These are phyloP conservation scores for Magnolia changhungtana DNA, from an alignment of 164 flowering plant species.

Conservation along the genomic window DNA sequence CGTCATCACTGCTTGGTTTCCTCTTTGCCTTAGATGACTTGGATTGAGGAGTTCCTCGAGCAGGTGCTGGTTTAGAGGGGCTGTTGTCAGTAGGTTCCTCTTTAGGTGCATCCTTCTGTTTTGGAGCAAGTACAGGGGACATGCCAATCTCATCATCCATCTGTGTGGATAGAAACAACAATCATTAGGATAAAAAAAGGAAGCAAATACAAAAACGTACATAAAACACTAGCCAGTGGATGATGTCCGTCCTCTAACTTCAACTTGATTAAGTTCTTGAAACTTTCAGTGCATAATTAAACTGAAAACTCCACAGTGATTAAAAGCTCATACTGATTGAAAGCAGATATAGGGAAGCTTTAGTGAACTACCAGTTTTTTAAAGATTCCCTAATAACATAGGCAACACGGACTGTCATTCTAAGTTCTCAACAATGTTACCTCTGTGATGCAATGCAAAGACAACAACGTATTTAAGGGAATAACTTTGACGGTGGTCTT, in stretches of 20 bases:
- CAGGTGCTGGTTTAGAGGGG: constrained; percentile 50
- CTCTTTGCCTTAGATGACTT: constrained; percentile 90
- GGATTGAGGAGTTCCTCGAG: constrained; percentile 63
- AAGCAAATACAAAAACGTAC: not conserved
- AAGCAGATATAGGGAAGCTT: not conserved
- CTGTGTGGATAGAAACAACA: constrained; percentile 18
- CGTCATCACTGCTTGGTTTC: constrained; percentile 68
- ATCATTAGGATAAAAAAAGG: not conserved
- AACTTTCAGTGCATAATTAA: not conserved
- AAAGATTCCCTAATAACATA: not conserved
- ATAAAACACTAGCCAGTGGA: not conserved
- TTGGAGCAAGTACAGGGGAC: constrained; percentile 68
- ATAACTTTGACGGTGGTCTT: not conserved
- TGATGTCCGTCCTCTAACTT: not conserved
- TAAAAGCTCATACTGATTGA: not conserved
- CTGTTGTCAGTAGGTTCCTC: constrained; percentile 79
- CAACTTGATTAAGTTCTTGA: not conserved
- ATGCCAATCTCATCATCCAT: constrained; percentile 60
- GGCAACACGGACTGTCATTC: not conserved
- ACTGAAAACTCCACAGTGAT: not conserved
- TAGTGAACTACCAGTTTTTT: not conserved
- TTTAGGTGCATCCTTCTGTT: constrained; percentile 70
- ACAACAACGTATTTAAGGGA: not conserved
- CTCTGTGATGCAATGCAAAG: not conserved
- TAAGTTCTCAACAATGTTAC: not conserved